Conservation (phyloP, 179 eudicot genomes). For the Silene noctiflora region DNA sequence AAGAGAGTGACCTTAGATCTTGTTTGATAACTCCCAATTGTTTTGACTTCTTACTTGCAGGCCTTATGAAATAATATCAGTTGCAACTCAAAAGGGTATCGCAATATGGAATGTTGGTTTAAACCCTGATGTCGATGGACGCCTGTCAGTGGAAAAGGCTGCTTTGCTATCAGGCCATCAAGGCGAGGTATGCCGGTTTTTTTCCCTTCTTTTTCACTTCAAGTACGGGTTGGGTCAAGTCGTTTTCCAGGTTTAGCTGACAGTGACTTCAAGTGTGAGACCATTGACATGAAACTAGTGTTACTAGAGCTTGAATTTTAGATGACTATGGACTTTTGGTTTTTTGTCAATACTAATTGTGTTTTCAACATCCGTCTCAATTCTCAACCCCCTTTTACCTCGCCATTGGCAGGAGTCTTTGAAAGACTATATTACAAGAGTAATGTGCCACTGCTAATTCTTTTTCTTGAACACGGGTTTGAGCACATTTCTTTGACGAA, state of each 20-base stretch:
- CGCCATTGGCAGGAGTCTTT: background rate
- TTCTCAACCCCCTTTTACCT: background rate
- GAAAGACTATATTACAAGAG: background rate
- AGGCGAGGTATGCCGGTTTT: constrained; percentile 51
- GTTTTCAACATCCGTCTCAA: no score
- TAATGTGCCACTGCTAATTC: background rate
- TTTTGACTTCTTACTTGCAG: constrained; percentile 32
- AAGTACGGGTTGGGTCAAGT: background rate
- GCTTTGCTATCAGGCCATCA: constrained; percentile 66
- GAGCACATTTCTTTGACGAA: constrained; percentile 6
- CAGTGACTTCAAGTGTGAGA: background rate
- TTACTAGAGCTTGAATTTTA: background rate
- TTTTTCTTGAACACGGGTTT: background rate
- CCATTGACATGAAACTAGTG: background rate
- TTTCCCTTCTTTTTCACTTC: background rate
- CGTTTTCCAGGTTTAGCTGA: background rate
- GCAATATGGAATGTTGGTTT: constrained; percentile 85
- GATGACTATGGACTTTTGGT: background rate
- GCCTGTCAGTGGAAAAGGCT: constrained; percentile 64
- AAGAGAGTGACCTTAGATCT: background rate
- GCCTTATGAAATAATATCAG: constrained; percentile 82
- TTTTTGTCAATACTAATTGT: no score
- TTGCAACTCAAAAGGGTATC: constrained; percentile 78
- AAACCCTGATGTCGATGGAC: constrained; percentile 71
- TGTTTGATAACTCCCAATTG: background rate